phyloP scores from a whole-genome alignment of 495 filamentous ascomycete species.

The Sphaerosporella brunnea region DNA sequence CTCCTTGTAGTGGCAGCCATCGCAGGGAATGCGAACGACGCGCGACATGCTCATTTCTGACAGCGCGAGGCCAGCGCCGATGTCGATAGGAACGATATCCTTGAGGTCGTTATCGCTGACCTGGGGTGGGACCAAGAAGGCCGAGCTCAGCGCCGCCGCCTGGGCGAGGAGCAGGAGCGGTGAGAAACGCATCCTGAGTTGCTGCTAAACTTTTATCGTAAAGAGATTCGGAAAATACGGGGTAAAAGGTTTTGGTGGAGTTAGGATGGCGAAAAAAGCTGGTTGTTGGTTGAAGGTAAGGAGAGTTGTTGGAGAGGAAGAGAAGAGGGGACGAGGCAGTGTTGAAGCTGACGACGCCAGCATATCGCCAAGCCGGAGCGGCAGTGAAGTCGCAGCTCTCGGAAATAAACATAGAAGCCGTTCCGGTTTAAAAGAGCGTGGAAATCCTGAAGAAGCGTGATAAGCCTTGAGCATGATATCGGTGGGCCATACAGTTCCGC shows the following conservation, averaged over 20 bases:
- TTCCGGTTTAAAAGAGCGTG: too few relatives aligned
- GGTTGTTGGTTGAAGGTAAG: neutral
- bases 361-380: too few relatives aligned
- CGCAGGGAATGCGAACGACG: neutral
- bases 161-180: conserved; percentile 4
- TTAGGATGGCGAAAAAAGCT: neutral
- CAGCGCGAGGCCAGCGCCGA: conserved; percentile 1
- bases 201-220: neutral
- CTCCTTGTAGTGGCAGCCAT: neutral
- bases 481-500: too few relatives aligned
- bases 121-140: conserved; percentile 1
- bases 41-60: neutral
- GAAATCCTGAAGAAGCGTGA: too few relatives aligned
- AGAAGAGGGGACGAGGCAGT: neutral
- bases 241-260: neutral
- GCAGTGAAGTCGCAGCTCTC: too few relatives aligned
- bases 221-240: too few relatives aligned
- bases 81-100: neutral
- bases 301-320: neutral
- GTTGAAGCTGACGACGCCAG: too few relatives aligned
- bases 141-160: conserved; percentile 1
- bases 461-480: too few relatives aligned
- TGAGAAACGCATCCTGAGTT: conserved; percentile 6
- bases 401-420: too few relatives aligned
- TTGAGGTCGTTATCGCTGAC: conserved; percentile 1